Evolutionary conservation across 345 rosid genomes (phyloP).

Genomic region (Cardamine resedifolia): DNA sequence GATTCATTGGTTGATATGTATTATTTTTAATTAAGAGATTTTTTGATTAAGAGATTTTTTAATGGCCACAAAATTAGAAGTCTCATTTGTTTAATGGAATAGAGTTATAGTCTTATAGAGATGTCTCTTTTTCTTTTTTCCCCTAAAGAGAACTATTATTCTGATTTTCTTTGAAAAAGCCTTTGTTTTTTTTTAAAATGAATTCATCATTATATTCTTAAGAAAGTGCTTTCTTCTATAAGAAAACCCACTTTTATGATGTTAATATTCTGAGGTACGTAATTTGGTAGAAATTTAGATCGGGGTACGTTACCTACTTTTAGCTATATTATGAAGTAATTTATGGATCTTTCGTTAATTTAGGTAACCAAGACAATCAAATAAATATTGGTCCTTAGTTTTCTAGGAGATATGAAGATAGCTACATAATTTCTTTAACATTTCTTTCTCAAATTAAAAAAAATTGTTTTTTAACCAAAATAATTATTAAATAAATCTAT

Average conservation of each 20-base stretch:
- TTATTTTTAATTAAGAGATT: background rate
- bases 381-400: background rate
- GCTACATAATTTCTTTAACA: background rate
- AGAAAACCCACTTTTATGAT: background rate
- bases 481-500: too few relatives aligned
- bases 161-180: background rate
- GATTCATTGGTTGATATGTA: conserved; percentile 4
- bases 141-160: background rate
- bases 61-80: background rate
- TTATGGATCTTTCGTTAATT: background rate
- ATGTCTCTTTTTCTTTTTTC: background rate
- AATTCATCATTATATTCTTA: background rate
- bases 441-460: background rate
- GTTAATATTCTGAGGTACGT: background rate
- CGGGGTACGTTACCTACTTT: background rate
- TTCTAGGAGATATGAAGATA: background rate
- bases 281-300: background rate
- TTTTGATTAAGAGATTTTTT: background rate
- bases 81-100: background rate
- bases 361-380: background rate
- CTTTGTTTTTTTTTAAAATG: background rate
- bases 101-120: background rate
- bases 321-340: background rate
- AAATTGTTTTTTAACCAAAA: too few relatives aligned
- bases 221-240: background rate